phyloP scores from a whole-genome alignment of 2,329 filamentous ascomycete genomes.

The Paramyrothecium roridum region DNA sequence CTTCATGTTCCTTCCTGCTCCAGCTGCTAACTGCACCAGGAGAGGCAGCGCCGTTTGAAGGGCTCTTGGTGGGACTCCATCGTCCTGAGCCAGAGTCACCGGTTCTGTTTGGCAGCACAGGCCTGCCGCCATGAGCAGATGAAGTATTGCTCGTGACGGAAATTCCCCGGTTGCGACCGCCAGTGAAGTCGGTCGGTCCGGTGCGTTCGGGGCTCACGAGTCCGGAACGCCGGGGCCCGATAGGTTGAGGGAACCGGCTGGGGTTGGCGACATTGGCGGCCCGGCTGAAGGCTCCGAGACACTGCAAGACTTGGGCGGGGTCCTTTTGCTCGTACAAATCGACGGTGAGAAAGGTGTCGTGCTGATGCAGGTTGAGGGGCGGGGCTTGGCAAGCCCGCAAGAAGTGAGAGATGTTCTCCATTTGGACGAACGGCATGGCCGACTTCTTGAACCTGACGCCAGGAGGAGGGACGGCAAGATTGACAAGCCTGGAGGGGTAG shows the following conservation, averaged over 20 bases:
- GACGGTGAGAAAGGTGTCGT: slow-evolving; percentile 96
- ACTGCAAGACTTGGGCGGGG: slow-evolving; percentile 92
- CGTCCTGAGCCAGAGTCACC: slow-evolving; percentile 53
- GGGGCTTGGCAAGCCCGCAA: slow-evolving; percentile 81
- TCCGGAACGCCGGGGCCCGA: slow-evolving; percentile 67
- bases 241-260: slow-evolving; percentile 66
- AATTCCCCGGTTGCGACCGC: slow-evolving; percentile 40
- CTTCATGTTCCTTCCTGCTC: slow-evolving; percentile 83
- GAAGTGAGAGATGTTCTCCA: slow-evolving; percentile 99
- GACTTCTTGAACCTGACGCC: slow-evolving; percentile 89
- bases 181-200: slow-evolving; percentile 48
- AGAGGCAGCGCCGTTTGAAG: slow-evolving; percentile 49
- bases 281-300: slow-evolving; percentile 86
- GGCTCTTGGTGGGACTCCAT: slow-evolving; percentile 62
- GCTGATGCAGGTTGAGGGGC: slow-evolving; percentile 82
- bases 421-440: slow-evolving; percentile 96
- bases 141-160: slow-evolving; percentile 60
- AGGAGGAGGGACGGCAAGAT: slow-evolving; percentile 71
- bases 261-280: slow-evolving; percentile 75
- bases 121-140: slow-evolving; percentile 39
- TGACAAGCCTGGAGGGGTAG: slow-evolving; percentile 64
- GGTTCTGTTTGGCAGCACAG: slow-evolving; percentile 45
- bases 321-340: slow-evolving; percentile 96
- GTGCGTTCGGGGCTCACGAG: slow-evolving; percentile 65
- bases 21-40: slow-evolving; percentile 72